These are phyloP conservation scores for Chlorophyllum brunneum DNA, from an alignment of 768 basidiomycete species.

Conservation along the genomic window DNA sequence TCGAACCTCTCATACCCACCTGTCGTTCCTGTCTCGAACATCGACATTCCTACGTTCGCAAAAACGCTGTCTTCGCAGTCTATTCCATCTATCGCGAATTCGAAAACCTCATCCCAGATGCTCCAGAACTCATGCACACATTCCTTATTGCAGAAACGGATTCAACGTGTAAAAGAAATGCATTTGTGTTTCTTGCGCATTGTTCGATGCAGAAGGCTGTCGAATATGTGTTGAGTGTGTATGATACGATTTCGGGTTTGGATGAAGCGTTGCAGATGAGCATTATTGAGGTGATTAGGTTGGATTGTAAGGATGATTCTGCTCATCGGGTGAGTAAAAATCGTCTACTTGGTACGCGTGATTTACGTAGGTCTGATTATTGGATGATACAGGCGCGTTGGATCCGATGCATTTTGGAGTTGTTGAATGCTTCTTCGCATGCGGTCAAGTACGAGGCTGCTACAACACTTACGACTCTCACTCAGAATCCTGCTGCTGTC, in stretches of 20 bases:
- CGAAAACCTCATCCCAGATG: conserved; percentile 94
- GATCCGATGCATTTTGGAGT: conserved; percentile 90
- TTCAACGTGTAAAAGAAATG: conserved; percentile 94
- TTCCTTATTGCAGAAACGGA: conserved; percentile 96
- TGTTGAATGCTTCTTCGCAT: conserved; percentile 84
- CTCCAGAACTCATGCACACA: conserved; percentile 91
- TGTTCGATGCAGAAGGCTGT: conserved; percentile 88
- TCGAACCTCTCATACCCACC: conserved; percentile 93
- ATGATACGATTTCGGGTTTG: conserved; percentile 76
- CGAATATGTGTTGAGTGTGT: conserved; percentile 83
- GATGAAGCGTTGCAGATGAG: conserved; percentile 96
- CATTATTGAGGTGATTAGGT: conserved; percentile 88
- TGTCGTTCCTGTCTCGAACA: conserved; percentile 95
- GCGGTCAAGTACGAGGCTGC: conserved; percentile 98
- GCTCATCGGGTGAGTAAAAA: conserved; percentile 63
- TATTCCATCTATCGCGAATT: conserved; percentile 94
- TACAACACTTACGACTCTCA: conserved; percentile 87
- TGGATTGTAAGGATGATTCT: conserved; percentile 85
- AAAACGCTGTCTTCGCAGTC: conserved; percentile 96
- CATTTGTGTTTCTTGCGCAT: conserved; percentile 89
- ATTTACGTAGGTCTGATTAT: not conserved
- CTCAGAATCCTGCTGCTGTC: conserved; percentile 92
- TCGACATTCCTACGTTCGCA: conserved; percentile 95
- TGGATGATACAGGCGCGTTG: conserved; percentile 65
- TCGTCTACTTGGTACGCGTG: not conserved